A percentile compares a stretch with the other conserved stretches of the same genome.
Evolutionary conservation across 441 rosid species (phyloP).

Genomic region (Adansonia gregorii): DNA sequence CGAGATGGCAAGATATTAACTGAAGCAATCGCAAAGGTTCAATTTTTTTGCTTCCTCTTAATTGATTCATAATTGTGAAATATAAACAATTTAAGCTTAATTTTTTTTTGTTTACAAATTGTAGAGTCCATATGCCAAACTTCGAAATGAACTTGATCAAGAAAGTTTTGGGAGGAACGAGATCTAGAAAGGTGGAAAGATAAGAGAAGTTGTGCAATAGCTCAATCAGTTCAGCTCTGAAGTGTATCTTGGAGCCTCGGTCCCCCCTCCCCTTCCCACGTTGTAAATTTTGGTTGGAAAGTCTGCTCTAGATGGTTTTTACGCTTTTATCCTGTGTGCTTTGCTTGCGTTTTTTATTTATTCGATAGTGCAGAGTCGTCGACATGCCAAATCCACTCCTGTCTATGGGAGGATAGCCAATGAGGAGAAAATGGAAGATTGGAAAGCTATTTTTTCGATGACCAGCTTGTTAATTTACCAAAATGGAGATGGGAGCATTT

Average conservation of each 20-base stretch:
- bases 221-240: slow-evolving; percentile 38
- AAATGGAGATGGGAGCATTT: slow-evolving; percentile 37
- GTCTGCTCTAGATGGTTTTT: slow-evolving; percentile 39
- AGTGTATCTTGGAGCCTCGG: slow-evolving; percentile 27
- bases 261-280: slow-evolving; percentile 7
- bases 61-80: slow-evolving; percentile 7
- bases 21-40: slow-evolving; percentile 48
- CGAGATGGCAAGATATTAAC: slow-evolving; percentile 28
- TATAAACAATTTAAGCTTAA: background rate
- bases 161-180: slow-evolving; percentile 37
- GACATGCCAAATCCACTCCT: slow-evolving; percentile 36
- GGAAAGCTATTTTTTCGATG: slow-evolving; percentile 27
- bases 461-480: slow-evolving; percentile 23
- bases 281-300: slow-evolving; percentile 46
- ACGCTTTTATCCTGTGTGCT: slow-evolving; percentile 55
- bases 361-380: slow-evolving; percentile 39
- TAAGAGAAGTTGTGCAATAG: slow-evolving; percentile 35
- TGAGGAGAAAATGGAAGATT: slow-evolving; percentile 28
- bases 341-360: slow-evolving; percentile 41
- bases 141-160: slow-evolving; percentile 37
- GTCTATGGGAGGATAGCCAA: slow-evolving; percentile 32
- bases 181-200: slow-evolving; percentile 34
- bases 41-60: background rate
- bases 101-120: background rate
- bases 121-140: slow-evolving; percentile 50